Evolutionary conservation across 768 basidiomycete species (phyloP).

Genomic region (Trametes punicea): DNA sequence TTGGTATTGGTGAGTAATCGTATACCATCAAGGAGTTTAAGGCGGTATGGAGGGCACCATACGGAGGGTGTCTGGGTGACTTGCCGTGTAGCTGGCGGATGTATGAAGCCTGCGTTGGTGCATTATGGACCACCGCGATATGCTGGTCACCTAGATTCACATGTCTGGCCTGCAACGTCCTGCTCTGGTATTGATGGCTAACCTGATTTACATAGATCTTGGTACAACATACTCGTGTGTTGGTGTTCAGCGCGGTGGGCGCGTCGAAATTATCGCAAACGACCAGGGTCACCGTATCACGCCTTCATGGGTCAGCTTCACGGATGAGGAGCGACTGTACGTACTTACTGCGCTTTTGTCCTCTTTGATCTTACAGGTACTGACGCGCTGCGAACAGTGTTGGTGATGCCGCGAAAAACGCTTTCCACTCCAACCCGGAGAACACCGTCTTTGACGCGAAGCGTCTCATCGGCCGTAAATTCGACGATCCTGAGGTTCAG

Average conservation of each 20-base stretch:
- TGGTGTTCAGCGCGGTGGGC: conserved; percentile 40
- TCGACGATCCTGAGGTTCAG: conserved; percentile 75
- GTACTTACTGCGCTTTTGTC: conserved; percentile 3
- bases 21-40: neutral
- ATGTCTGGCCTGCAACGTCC: neutral
- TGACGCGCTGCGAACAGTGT: conserved; percentile 41
- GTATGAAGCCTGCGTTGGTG: no score
- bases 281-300: conserved; percentile 62
- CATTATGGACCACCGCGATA: neutral
- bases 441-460: conserved; percentile 98
- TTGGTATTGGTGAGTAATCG: conserved; percentile 74
- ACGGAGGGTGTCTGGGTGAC: no score
- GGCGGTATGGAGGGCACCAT: neutral
- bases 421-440: conserved; percentile 83
- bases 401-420: conserved; percentile 96
- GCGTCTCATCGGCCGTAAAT: conserved; percentile 86
- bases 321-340: conserved; percentile 54
- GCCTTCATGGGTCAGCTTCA: conserved; percentile 61
- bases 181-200: conserved; percentile 4
- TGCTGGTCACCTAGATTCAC: no score
- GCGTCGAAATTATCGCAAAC: conserved; percentile 46
- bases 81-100: no score
- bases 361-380: neutral
- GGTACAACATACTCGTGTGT: conserved; percentile 98
- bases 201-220: conserved; percentile 53